Evolutionary conservation across 1,284 basidiomycete species (phyloP).

Genomic region (Trichosporon coremiiforme): DNA sequence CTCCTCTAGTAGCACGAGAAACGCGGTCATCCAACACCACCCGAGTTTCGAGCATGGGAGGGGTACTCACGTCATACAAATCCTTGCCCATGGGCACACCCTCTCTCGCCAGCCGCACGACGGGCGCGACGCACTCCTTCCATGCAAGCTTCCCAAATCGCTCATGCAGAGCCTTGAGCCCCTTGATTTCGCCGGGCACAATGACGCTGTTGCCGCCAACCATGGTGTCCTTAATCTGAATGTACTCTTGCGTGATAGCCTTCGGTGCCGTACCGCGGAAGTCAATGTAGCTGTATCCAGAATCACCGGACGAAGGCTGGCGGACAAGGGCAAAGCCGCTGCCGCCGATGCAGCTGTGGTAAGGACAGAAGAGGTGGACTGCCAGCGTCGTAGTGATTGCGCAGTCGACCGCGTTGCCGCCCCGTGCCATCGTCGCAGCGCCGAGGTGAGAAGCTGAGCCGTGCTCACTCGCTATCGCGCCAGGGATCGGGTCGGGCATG

Average conservation of each 20-base stretch:
- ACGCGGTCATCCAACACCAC: too few relatives aligned
- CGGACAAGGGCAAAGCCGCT: constrained; percentile 46
- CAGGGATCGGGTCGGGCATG: constrained; percentile 23
- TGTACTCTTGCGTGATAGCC: constrained; percentile 20
- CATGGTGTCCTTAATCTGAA: constrained; percentile 21
- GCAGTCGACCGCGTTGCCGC: constrained; percentile 46
- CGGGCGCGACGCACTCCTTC: constrained; percentile 34
- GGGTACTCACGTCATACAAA: constrained; percentile 35
- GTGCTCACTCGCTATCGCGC: constrained; percentile 38
- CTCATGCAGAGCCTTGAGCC: constrained; percentile 40
- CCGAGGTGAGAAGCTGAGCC: constrained; percentile 38
- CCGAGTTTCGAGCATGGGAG: too few relatives aligned
- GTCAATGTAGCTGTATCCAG: constrained; percentile 36
- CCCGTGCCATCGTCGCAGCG: constrained; percentile 33
- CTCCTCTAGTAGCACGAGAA: neutral
- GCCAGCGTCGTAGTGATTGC: constrained; percentile 57
- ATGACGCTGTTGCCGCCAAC: constrained; percentile 43
- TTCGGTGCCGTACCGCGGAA: constrained; percentile 41
- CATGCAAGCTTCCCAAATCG: constrained; percentile 38
- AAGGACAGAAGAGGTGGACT: constrained; percentile 60
- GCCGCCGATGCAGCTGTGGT: constrained; percentile 57
- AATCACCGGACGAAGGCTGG: constrained; percentile 14
- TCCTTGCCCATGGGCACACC: constrained; percentile 65
- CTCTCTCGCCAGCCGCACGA: constrained; percentile 49
- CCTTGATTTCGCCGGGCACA: constrained; percentile 44